These are phyloP conservation scores for Draba incana DNA, from an alignment of 345 rosid species.

Conservation along the genomic window DNA sequence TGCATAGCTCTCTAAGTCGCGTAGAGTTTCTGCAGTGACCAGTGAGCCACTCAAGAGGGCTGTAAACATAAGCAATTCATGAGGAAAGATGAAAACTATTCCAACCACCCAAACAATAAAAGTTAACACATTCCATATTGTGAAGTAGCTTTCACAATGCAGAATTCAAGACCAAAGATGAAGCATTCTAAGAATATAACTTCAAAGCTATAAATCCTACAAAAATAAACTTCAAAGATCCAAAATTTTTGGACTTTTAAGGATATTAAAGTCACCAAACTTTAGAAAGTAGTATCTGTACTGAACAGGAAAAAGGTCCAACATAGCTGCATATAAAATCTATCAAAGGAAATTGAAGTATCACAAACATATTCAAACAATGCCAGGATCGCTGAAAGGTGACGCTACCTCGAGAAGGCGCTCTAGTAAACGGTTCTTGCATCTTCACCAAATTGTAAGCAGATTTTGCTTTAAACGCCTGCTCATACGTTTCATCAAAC, in stretches of 20 bases:
- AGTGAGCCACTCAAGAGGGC: conserved; percentile 89
- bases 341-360: not conserved
- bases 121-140: not conserved
- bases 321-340: not conserved
- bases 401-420: conserved; percentile 57
- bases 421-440: conserved; percentile 46
- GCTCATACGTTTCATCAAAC: conserved; percentile 89
- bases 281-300: not conserved
- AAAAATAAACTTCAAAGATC: not conserved
- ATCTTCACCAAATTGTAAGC: conserved; percentile 37
- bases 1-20: conserved; percentile 53
- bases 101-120: conserved; percentile 4
- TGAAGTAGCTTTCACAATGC: not conserved
- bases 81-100: conserved; percentile 2
- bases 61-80: conserved; percentile 39
- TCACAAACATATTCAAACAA: conserved; percentile 21
- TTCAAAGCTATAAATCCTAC: not conserved
- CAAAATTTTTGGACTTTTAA: not conserved
- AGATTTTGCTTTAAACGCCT: conserved; percentile 71
- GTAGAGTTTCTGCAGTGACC: conserved; percentile 71
- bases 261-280: not conserved
- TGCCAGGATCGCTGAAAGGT: conserved; percentile 26
- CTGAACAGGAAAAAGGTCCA: conserved; percentile 5
- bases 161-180: too few relatives aligned
- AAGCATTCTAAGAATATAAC: not conserved